Evolutionary conservation across 2,329 filamentous ascomycete genomes (phyloP).

Genomic region (Cladosporium sp.): DNA sequence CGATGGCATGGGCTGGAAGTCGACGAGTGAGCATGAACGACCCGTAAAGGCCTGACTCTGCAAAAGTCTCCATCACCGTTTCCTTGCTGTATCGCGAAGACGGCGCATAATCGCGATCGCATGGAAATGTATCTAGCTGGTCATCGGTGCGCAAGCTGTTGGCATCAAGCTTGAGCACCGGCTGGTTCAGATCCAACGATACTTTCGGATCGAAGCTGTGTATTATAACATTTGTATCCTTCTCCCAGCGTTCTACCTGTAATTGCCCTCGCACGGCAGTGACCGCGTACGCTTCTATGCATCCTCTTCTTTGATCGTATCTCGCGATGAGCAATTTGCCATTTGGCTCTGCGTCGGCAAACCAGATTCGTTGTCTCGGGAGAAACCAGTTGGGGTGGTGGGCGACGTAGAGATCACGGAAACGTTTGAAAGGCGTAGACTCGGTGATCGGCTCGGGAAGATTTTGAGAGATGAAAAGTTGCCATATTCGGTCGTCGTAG

Average conservation of each 20-base stretch:
- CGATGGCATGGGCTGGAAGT: constrained; percentile 39
- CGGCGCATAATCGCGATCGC: constrained; percentile 16
- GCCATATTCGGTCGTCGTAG: constrained; percentile 67
- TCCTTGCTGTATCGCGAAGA: constrained; percentile 44
- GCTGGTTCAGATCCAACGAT: constrained; percentile 68
- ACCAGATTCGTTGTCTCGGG: constrained; percentile 76
- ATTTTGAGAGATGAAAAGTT: constrained; percentile 61
- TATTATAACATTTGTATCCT: constrained; percentile 61
- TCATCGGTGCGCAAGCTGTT: constrained; percentile 21
- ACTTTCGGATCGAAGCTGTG: constrained; percentile 67
- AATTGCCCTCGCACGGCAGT: constrained; percentile 58
- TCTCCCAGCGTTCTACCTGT: constrained; percentile 59
- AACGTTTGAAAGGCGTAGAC: constrained; percentile 58
- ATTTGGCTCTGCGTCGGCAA: constrained; percentile 66
- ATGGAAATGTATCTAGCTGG: constrained; percentile 18
- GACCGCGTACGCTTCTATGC: constrained; percentile 76
- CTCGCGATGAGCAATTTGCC: constrained; percentile 73
- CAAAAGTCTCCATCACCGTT: constrained; percentile 44
- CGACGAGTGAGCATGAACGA: constrained; percentile 62
- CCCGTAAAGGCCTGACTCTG: constrained; percentile 50
- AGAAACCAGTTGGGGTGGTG: constrained; percentile 85
- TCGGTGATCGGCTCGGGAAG: constrained; percentile 54
- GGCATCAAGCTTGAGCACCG: constrained; percentile 49
- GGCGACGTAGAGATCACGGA: constrained; percentile 64
- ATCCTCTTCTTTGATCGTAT: constrained; percentile 66